These are phyloP conservation scores for Phycomyces nitens DNA, from an alignment of 192 early-diverging fungal genomes.

Conservation along the genomic window DNA sequence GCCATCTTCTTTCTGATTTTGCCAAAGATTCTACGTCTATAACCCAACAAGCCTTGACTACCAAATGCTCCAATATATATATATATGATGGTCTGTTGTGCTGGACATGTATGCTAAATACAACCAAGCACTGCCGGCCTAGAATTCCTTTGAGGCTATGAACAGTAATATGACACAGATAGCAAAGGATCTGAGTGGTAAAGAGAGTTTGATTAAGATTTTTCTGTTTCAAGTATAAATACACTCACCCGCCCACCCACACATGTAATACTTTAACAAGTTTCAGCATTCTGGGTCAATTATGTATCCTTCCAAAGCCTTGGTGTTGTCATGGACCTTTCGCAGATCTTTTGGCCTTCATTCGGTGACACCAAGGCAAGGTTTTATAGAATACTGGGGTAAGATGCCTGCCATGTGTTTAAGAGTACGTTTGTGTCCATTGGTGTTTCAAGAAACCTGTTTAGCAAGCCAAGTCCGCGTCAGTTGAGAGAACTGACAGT, in stretches of 20 bases:
- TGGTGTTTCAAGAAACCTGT: constrained; percentile 46
- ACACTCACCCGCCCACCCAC: too few species aligned
- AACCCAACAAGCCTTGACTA: constrained; percentile 66
- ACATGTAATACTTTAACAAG: constrained; percentile 23
- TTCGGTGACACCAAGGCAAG: constrained; percentile 34
- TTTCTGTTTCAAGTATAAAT: background rate
- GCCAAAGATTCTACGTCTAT: constrained; percentile 56
- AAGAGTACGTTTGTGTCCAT: constrained; percentile 22
- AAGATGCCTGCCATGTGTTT: too few species aligned
- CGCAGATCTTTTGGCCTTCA: constrained; percentile 57
- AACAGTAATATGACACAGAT: constrained; percentile 14
- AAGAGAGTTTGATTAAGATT: background rate
- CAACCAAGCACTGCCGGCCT: constrained; percentile 1
- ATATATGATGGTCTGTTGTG: constrained; percentile 46
- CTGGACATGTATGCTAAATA: constrained; percentile 32
- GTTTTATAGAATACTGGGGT: too few species aligned
- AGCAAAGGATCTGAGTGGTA: constrained; percentile 22
- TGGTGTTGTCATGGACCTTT: constrained; percentile 65
- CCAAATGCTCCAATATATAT: constrained; percentile 60
- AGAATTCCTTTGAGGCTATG: constrained; percentile 16
- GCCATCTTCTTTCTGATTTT: constrained; percentile 62
- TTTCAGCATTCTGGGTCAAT: constrained; percentile 72
- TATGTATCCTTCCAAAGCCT: constrained; percentile 66
- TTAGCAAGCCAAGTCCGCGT: constrained; percentile 61
- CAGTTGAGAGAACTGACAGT: constrained; percentile 58